Base-by-base conservation (phyloP, 768 basidiomycete species). In the Mycena rosella region DNA sequence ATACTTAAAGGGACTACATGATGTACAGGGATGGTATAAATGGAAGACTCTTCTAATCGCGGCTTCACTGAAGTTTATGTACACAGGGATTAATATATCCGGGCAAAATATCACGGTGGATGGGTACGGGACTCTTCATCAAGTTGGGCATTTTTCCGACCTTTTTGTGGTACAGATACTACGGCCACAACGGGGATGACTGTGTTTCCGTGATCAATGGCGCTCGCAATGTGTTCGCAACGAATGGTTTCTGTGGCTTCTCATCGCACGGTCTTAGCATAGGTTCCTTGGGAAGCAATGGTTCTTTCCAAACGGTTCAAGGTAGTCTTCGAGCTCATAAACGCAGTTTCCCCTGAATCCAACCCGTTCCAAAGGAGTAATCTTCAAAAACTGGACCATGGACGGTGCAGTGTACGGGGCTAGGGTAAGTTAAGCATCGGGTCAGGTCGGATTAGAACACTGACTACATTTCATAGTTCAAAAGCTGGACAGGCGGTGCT, bases 191-290 rank as follows among this genome's bases (percentile, higher is more conserved):
- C 61, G 85, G 85, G 22, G 85, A 85, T 67, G 84, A 86, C 68
- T 84, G 84, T 57, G 77, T 86, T 27, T 84, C 85, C 2, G 80
- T 86, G 26, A 81, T 85, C 65, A 79, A 83, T 60, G 84, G 84
- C 6, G 83, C 82, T 0, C 72, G 75, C 32, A 81, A 86, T 72
- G 81, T 86, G 44, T 77, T 82, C n/a, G 83, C 81, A 11, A 76
- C 78, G 65, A 84, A 83, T 67, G 83, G 81, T 2, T 83, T 77
- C 72, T 83, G 84, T 61, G 82, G 82, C 8, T 85, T 84, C 72
- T 83, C 82, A 9, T 83, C 81, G 8, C 85, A 86, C 74, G 85
- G 85, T 0, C 77, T 83, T 47, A 83, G 83, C 32, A 84, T 86
- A 62, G 84, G 85, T 24, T 84, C 82, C 36, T 74, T 85, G 34